A percentile compares a stretch with the other conserved stretches of the same genome.
Evolutionary conservation across 306 rosid genomes (phyloP).

Genomic region (Rosa persica): DNA sequence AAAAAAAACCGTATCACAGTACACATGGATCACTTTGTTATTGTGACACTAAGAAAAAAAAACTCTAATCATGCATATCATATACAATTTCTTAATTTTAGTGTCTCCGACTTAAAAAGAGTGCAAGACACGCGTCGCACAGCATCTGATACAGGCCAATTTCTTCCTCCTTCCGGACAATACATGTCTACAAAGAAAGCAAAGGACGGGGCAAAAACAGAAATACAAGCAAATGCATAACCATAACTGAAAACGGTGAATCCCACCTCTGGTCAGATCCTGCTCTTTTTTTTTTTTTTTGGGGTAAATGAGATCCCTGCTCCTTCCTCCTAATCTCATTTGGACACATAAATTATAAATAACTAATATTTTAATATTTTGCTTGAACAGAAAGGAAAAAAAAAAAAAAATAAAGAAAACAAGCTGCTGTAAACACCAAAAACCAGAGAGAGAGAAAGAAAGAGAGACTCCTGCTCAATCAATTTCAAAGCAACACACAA

Average conservation of each 20-base stretch:
- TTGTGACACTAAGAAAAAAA: too few species aligned
- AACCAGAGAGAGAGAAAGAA: slow-evolving; percentile 46
- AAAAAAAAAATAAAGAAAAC: slow-evolving; percentile 27
- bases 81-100: too few species aligned
- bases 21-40: too few species aligned
- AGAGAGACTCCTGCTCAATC: slow-evolving; percentile 38
- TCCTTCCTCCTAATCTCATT: neutral
- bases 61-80: neutral
- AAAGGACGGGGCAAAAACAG: neutral
- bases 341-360: neutral
- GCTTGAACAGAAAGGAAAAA: slow-evolving; percentile 8
- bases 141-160: neutral
- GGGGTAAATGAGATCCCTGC: too few species aligned
- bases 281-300: too few species aligned
- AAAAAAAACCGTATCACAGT: too few species aligned
- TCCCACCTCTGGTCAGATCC: too few species aligned
- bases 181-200: neutral
- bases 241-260: slow-evolving; percentile 1
- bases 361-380: neutral
- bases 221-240: neutral
- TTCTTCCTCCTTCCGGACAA: neutral
- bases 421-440: slow-evolving; percentile 76
- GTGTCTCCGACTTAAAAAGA: too few species aligned
- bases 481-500: slow-evolving; percentile 30
- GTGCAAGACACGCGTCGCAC: neutral